Conservation (phyloP, 306 rosid genomes). For the Pyrus communis region DNA sequence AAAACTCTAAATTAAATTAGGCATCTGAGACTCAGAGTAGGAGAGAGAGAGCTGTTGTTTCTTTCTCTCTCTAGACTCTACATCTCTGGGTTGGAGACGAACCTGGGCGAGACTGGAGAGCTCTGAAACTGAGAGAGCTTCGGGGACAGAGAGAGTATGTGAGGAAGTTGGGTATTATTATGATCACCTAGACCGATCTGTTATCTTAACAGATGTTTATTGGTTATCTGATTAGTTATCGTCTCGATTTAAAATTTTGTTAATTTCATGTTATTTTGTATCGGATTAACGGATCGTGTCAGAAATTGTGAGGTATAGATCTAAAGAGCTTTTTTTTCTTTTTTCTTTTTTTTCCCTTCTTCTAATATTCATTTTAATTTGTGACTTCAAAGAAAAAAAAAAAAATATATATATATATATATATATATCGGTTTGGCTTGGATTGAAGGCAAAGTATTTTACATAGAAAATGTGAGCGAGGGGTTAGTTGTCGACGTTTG, state of each 20-base stretch:
- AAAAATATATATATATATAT: neutral
- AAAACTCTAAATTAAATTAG: neutral
- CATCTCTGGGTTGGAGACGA: neutral
- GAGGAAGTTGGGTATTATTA: constrained; percentile 5
- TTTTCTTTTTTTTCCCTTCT: too few relatives aligned
- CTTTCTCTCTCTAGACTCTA: neutral
- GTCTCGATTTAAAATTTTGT: fast-evolving
- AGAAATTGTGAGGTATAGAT: neutral
- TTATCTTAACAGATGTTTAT: neutral
- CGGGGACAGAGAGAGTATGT: constrained; percentile 11
- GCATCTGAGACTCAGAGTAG: neutral
- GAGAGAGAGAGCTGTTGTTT: neutral
- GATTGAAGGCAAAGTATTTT: constrained; percentile 19
- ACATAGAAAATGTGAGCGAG: neutral
- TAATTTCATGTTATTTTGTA: too few relatives aligned
- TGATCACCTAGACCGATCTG: neutral
- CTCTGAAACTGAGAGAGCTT: constrained; percentile 48
- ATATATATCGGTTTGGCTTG: neutral
- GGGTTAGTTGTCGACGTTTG: neutral
- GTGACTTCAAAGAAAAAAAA: neutral
- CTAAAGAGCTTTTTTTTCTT: neutral
- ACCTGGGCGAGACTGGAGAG: constrained; percentile 15
- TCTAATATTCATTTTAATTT: neutral
- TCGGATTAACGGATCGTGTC: fast-evolving
- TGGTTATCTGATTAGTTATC: fast-evolving